Evolutionary conservation across 345 rosid species (phyloP), one percentile per base, ranked within the genome.

Genomic region (Mangifera indica): DNA sequence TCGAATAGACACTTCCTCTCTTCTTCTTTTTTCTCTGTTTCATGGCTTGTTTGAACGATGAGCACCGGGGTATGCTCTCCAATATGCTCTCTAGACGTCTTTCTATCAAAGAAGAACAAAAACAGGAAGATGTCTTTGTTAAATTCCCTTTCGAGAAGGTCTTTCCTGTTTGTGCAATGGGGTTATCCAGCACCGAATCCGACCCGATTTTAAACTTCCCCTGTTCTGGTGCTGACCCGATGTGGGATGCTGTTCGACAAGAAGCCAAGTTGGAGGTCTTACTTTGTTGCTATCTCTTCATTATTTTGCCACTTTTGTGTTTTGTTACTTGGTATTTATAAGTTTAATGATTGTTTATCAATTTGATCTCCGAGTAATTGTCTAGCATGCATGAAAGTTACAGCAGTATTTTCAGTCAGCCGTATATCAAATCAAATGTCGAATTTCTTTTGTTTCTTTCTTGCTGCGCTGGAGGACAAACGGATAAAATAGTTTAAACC

Each of bases 191-290:
- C 73, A 84, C 89, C 0, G 83, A 73, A 54, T 58, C 75, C 29
- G 86, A 80, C 74, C 57, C 83, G 15, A 60, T 67, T 69, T 66
- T 72, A 7, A 71, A 72, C 11, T 44, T 67, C 25, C 37, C 74
- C 21, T 72, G 78, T 65, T 78, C 86, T 34, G 77, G 80, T 60
- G 84, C 82, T 25, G 98, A 94, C 86, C 90, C 90, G 55, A 85
- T 94, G 77, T 94, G 98, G 98, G 85, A 78, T 57, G 88, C 92
- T 66, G 87, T 91, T 9, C 81, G 84, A 63, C 72, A 85, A 77
- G 96, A 91, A 80, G 97, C 98, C 69, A 91, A 86, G 81, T 70
- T 80, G 72, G 97, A 91, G 97, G 98, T 93, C 67, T 40, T 32
- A 48, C 7, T 52, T 68, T 64, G 42, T 37, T 37, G 9, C 18